Evolutionary conservation across 306 rosid species (phyloP).

Genomic region (Betula pendula): DNA sequence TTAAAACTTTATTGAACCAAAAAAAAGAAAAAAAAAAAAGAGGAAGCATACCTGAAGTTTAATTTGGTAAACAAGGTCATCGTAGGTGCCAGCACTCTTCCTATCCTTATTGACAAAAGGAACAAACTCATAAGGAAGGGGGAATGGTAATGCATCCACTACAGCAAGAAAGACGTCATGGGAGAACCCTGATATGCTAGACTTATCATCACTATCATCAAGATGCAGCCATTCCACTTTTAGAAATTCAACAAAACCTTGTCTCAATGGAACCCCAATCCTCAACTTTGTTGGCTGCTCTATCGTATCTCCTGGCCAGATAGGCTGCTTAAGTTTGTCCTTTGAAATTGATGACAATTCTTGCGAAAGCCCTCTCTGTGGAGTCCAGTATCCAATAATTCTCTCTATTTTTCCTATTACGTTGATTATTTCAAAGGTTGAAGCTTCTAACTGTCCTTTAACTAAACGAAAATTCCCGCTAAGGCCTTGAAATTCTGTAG

Average conservation of each 20-base stretch:
- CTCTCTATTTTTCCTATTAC: constrained; percentile 28
- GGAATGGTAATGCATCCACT: constrained; percentile 25
- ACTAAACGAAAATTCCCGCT: constrained; percentile 30
- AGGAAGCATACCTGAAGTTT: constrained; percentile 6
- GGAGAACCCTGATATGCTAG: constrained; percentile 31
- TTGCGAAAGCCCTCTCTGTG: constrained; percentile 2
- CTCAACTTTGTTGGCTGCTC: constrained; percentile 26
- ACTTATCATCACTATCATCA: background rate
- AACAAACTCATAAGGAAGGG: constrained; percentile 21
- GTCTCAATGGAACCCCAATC: constrained; percentile 36
- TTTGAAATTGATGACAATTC: background rate
- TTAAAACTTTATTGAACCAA: too few relatives aligned
- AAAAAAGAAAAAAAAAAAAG: background rate
- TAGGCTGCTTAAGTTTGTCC: constrained; percentile 20
- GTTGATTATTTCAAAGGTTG: constrained; percentile 34
- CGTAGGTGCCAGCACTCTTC: background rate
- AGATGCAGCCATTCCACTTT: constrained; percentile 25
- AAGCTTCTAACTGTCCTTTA: constrained; percentile 33
- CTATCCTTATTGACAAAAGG: constrained; percentile 6
- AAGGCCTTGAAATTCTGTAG: constrained; percentile 20
- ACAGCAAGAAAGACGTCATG: constrained; percentile 33
- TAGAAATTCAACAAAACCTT: constrained; percentile 24
- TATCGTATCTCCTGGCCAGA: constrained; percentile 45
- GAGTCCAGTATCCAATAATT: constrained; percentile 35
- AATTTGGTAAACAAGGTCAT: constrained; percentile 22